Evolutionary conservation across 768 basidiomycete species (phyloP).

Genomic region (Mycena capillaripes): DNA sequence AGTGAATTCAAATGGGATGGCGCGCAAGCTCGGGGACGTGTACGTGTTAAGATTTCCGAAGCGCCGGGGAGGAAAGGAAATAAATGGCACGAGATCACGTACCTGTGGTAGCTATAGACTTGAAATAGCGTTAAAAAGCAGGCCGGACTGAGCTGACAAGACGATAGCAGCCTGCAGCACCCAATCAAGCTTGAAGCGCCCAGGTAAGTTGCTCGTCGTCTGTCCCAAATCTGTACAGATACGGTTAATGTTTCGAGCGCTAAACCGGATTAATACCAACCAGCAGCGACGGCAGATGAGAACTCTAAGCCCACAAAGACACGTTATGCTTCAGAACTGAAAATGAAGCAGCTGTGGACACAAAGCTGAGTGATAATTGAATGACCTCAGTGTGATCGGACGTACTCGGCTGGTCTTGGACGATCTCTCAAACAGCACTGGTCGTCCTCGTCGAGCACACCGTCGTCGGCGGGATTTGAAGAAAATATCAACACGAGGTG

Average conservation of each 20-base stretch:
- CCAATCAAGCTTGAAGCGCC: not conserved
- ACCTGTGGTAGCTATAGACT: slow-evolving; percentile 12
- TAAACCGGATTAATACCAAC: not conserved
- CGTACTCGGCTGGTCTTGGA: not conserved
- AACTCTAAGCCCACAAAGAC: not conserved
- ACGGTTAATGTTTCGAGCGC: not conserved
- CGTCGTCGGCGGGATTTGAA: not conserved
- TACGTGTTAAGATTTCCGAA: not conserved
- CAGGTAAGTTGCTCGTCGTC: not conserved
- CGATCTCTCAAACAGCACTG: not conserved
- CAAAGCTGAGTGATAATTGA: not conserved
- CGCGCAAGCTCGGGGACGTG: not conserved
- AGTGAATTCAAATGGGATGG: not conserved
- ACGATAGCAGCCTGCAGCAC: not conserved
- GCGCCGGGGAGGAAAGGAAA: not conserved
- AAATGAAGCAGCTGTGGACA: not conserved
- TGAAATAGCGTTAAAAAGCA: not conserved
- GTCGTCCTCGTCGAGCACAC: not conserved
- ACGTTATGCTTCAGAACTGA: not conserved
- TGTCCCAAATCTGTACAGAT: not conserved
- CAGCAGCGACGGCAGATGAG: not conserved
- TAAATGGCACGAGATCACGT: slow-evolving; percentile 14
- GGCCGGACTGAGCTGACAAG: not conserved
- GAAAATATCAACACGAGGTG: not conserved
- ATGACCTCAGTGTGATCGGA: not conserved